Percentiles rank a stretch among this genome's conserved stretches.
Evolutionary conservation across 2,329 filamentous ascomycete genomes (phyloP).

Genomic region (Exophiala spinifera): DNA sequence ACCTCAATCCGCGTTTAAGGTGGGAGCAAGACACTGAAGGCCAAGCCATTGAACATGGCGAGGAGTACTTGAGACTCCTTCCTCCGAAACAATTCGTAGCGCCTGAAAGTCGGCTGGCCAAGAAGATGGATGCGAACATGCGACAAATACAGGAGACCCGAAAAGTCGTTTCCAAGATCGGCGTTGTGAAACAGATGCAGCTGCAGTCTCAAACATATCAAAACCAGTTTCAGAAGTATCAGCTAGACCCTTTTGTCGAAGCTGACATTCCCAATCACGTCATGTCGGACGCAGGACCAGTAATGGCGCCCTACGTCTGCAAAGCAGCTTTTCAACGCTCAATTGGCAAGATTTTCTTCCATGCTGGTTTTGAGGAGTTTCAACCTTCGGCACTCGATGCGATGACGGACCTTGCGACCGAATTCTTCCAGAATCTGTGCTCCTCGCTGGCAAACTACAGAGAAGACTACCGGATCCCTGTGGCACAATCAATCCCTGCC

Average conservation of each 20-base stretch:
- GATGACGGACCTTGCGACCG: constrained; percentile 81
- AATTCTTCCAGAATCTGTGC: constrained; percentile 84
- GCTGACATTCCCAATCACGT: constrained; percentile 85
- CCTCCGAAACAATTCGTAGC: constrained; percentile 72
- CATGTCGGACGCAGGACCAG: constrained; percentile 79
- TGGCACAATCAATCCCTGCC: constrained; percentile 39
- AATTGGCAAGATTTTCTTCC: constrained; percentile 91
- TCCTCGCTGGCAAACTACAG: constrained; percentile 77
- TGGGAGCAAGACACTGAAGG: constrained; percentile 91
- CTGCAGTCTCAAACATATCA: constrained; percentile 95
- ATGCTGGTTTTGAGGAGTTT: constrained; percentile 93
- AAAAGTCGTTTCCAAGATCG: constrained; percentile 93
- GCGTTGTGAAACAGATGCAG: constrained; percentile 99
- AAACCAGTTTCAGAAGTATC: constrained; percentile 97
- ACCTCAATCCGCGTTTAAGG: constrained; percentile 71
- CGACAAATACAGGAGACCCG: constrained; percentile 94
- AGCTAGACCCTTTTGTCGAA: constrained; percentile 83
- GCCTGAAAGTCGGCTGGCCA: constrained; percentile 68
- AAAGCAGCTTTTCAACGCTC: constrained; percentile 83
- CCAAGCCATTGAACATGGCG: constrained; percentile 80
- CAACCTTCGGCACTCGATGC: constrained; percentile 91
- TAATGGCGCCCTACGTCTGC: constrained; percentile 80
- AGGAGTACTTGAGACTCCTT: constrained; percentile 77
- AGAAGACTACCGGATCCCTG: constrained; percentile 73
- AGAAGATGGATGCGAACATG: constrained; percentile 86